Evolutionary conservation across 371 early-diverging fungal species (phyloP), one percentile per base, ranked within the genome.

Genomic region (Actinomucor elegans): DNA sequence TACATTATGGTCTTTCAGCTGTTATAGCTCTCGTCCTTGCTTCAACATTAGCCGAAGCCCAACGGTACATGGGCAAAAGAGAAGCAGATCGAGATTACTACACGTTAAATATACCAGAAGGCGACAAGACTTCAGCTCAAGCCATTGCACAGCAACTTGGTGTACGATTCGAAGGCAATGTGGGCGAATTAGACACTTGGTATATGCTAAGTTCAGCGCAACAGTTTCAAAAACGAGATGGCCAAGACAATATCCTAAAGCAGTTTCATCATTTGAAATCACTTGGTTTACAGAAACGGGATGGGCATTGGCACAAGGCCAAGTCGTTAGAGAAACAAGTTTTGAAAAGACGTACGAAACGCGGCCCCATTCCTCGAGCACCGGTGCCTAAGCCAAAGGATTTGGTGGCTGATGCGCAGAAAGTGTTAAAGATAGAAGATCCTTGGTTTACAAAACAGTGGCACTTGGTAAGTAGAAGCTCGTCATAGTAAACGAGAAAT

Each of bases 371-470:
- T n/a, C 67, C 64, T 27, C 42, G 35, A 15, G 51, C 47, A 9
- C n/a, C n/a, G n/a, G n/a, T n/a, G n/a, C 38, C 34, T 17, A 26
- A 43, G 43, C 51, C 65, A 17, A 34, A 59, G 31, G 47, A 55
- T 12, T 26, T 36, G 21, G 41, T 56, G 3, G 52, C 47, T n/a
- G 59, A 65, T 8, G 41, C 48, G 15, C 59, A 57, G 40, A 55
- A 48, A 12, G 20, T 55, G 5, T 42, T 78, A 27, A 59, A 50
- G 8, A 88, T 93, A 26, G 23, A 31, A 5, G 96, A 96, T 66
- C 94, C 94, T n/a, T 85, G 84, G 45, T 90, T 93, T 59, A 33
- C 49, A 20, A 71, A 84, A 17, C 94, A 94, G 64, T 94, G 94
- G 94, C 93, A 92, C 74, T 70, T 92, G 79, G 86, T 91, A 81